A percentile compares a stretch with the other conserved stretches of the same genome.
These are phyloP conservation scores for Globisporangium nagaii DNA, from an alignment of 352 stramenopile genomes.

Conservation along the genomic window DNA sequence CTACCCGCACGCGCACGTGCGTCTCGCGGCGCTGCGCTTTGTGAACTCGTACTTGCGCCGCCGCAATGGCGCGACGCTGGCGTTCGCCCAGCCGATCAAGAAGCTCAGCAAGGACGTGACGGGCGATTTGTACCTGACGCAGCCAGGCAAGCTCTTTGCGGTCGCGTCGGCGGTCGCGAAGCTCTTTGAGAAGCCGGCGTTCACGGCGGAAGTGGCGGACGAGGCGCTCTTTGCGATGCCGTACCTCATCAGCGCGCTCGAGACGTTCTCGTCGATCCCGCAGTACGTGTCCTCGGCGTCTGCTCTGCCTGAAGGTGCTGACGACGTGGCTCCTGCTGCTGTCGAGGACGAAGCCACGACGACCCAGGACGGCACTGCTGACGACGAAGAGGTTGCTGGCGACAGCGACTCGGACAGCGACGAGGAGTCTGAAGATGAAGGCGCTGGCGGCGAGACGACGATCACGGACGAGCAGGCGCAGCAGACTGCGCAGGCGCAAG, in stretches of 20 bases:
- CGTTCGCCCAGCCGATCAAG: constrained; percentile 26
- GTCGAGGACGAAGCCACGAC: constrained; percentile 11
- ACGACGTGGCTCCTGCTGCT: constrained; percentile 9
- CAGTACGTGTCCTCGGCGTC: constrained; percentile 40
- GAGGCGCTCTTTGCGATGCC: constrained; percentile 56
- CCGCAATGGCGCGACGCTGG: constrained; percentile 42
- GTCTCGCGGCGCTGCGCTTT: constrained; percentile 45
- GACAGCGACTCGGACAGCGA: constrained; percentile 7
- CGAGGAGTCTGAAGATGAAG: constrained; percentile 16
- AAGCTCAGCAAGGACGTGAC: constrained; percentile 22
- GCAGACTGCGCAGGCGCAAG: constrained; percentile 39
- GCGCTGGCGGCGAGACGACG: constrained; percentile 15
- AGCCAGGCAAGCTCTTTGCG: constrained; percentile 51
- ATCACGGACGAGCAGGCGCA: constrained; percentile 30
- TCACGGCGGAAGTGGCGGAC: constrained; percentile 43
- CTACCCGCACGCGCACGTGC: constrained; percentile 77
- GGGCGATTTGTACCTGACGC: constrained; percentile 43
- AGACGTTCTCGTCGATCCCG: constrained; percentile 41
- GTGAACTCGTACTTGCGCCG: constrained; percentile 63
- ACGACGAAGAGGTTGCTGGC: constrained; percentile 7
- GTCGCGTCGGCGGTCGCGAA: constrained; percentile 58
- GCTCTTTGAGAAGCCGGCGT: constrained; percentile 51
- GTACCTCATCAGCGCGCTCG: constrained; percentile 60
- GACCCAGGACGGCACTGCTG: background rate
- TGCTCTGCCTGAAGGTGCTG: constrained; percentile 12